Conservation (phyloP, 441 rosid species). For the Pelargonium cotyledonis region DNA sequence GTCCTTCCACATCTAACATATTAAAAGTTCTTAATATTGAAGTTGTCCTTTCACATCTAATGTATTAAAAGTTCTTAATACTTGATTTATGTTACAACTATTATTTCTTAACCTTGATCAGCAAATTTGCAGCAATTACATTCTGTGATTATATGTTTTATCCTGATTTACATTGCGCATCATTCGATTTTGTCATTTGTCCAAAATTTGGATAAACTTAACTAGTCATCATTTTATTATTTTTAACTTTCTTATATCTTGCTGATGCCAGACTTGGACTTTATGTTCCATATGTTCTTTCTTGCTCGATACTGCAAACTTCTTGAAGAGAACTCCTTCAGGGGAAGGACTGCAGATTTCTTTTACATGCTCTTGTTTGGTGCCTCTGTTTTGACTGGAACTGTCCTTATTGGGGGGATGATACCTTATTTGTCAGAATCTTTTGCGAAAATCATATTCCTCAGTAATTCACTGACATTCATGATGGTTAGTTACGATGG, state of each 20-base stretch:
- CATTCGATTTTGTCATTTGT: neutral
- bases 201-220: neutral
- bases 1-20: too few species aligned
- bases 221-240: neutral
- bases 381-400: slow-evolving; percentile 76
- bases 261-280: slow-evolving; percentile 70
- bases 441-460: slow-evolving; percentile 92
- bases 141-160: neutral
- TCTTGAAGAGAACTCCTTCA: slow-evolving; percentile 96
- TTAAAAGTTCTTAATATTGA: too few species aligned
- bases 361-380: slow-evolving; percentile 96
- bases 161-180: neutral
- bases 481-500: slow-evolving; percentile 71
- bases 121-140: neutral
- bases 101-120: neutral
- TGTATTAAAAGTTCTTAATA: neutral
- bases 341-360: slow-evolving; percentile 99
- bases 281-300: slow-evolving; percentile 98
- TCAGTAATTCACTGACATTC: slow-evolving; percentile 95
- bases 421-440: slow-evolving; percentile 89
- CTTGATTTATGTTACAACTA: neutral
- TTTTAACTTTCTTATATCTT: slow-evolving; percentile 19
- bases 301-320: slow-evolving; percentile 98
- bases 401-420: slow-evolving; percentile 91
- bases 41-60: neutral